Conservation (phyloP, 2,329 filamentous ascomycete species). For the Byssochlamys sp. region DNA sequence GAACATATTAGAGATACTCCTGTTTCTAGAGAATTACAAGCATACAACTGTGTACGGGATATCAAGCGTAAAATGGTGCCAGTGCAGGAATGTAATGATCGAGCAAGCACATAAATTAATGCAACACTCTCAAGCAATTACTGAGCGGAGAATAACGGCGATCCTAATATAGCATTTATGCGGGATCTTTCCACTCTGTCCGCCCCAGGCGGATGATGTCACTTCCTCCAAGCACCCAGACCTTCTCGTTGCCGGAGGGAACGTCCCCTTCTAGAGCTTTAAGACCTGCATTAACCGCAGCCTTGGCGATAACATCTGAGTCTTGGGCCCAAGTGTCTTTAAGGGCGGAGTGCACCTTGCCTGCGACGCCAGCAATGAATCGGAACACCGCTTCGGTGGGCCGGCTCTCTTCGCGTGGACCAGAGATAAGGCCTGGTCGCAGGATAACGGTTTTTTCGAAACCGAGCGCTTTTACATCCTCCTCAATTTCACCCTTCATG, state of each 20-base stretch:
- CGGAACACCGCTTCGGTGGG: slow-evolving; percentile 49
- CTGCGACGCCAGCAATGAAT: slow-evolving; percentile 47
- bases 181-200: slow-evolving; percentile 14
- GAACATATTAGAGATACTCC: not conserved
- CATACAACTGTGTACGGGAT: not conserved
- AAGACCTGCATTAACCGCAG: slow-evolving; percentile 27
- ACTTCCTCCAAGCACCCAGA: slow-evolving; percentile 28
- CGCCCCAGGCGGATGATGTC: slow-evolving; percentile 28
- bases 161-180: slow-evolving; percentile 9
- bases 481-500: slow-evolving; percentile 86
- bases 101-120: no score
- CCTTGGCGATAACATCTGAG: slow-evolving; percentile 55
- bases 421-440: slow-evolving; percentile 66
- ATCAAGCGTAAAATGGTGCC: not conserved
- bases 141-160: not conserved
- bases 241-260: slow-evolving; percentile 30
- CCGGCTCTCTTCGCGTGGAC: slow-evolving; percentile 55
- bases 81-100: not conserved
- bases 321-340: slow-evolving; percentile 66
- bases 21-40: not conserved
- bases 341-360: slow-evolving; percentile 42
- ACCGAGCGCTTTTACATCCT: slow-evolving; percentile 58
- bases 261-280: slow-evolving; percentile 33
- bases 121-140: no score
- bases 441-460: slow-evolving; percentile 72